Conservation (phyloP, 2,329 filamentous ascomycete genomes). For the Penicillium polonicum region DNA sequence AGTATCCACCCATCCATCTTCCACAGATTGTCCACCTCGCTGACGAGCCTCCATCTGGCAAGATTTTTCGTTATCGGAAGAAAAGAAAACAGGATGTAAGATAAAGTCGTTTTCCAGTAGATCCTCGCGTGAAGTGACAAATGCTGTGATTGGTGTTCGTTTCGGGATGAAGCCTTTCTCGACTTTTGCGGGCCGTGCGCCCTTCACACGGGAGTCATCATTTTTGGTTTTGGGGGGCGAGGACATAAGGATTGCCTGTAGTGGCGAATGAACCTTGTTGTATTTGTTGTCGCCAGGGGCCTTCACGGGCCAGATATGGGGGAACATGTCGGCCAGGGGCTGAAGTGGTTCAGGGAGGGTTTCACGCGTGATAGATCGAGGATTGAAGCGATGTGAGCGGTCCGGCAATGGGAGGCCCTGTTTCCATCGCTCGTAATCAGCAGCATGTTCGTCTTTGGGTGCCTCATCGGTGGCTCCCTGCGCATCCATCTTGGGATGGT, state of each 20-base stretch:
- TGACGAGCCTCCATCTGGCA: constrained; percentile 56
- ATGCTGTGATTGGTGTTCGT: constrained; percentile 78
- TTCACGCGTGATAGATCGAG: constrained; percentile 32
- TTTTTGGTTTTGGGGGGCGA: constrained; percentile 68
- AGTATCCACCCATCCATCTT: constrained; percentile 80
- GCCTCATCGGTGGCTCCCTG: constrained; percentile 21
- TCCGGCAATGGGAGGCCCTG: constrained; percentile 38
- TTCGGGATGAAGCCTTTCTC: constrained; percentile 69
- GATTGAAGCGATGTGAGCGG: constrained; percentile 35
- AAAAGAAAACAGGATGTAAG: constrained; percentile 74
- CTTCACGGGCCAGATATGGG: constrained; percentile 83
- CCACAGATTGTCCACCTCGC: constrained; percentile 47
- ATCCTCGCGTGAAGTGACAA: constrained; percentile 70
- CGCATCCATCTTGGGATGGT: constrained; percentile 13
- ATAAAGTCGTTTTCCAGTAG: constrained; percentile 80
- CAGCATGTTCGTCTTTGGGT: constrained; percentile 20
- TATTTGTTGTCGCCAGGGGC: constrained; percentile 82
- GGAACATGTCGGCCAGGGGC: constrained; percentile 77
- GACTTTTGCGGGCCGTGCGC: constrained; percentile 61
- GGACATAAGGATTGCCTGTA: constrained; percentile 78
- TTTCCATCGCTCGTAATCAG: constrained; percentile 43
- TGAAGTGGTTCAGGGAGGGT: constrained; percentile 53
- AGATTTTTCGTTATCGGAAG: constrained; percentile 54
- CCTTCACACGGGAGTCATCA: constrained; percentile 50
- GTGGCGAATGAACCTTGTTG: constrained; percentile 78